A percentile compares a stretch with the other conserved stretches of the same genome.
These are phyloP conservation scores for Bipolaris oryzae DNA, from an alignment of 2,329 filamentous ascomycete species.

Conservation along the genomic window DNA sequence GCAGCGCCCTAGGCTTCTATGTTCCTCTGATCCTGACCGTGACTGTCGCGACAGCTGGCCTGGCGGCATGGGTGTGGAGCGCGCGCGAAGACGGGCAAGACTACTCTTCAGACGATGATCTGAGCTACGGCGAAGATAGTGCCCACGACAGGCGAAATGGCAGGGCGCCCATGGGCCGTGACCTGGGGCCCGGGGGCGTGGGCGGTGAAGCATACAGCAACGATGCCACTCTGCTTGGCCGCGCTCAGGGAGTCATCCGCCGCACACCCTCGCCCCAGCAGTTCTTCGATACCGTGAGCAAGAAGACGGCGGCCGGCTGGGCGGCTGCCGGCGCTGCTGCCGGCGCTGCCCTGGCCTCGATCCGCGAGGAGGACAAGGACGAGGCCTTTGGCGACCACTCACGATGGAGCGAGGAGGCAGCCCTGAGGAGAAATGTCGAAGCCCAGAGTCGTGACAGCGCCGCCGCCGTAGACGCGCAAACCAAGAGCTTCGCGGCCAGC, in stretches of 20 bases:
- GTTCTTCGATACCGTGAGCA: slow-evolving; percentile 81
- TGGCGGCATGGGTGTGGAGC: slow-evolving; percentile 93
- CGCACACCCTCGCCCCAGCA: slow-evolving; percentile 87
- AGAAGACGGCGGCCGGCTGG: slow-evolving; percentile 78
- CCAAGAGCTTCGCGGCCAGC: slow-evolving; percentile 41
- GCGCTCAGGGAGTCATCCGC: slow-evolving; percentile 80
- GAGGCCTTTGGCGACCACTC: slow-evolving; percentile 80
- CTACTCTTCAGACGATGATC: slow-evolving; percentile 60
- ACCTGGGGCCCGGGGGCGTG: slow-evolving; percentile 35
- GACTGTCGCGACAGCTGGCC: slow-evolving; percentile 81
- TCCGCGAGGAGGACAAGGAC: slow-evolving; percentile 80
- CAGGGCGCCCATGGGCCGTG: slow-evolving; percentile 26
- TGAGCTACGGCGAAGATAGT: slow-evolving; percentile 52
- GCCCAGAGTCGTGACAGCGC: slow-evolving; percentile 45
- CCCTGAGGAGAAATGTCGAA: slow-evolving; percentile 61
- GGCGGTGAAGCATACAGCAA: slow-evolving; percentile 34
- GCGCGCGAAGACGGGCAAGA: slow-evolving; percentile 80
- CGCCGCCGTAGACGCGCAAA: slow-evolving; percentile 41
- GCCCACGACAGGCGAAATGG: slow-evolving; percentile 25
- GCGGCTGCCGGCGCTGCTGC: slow-evolving; percentile 82
- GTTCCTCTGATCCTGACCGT: slow-evolving; percentile 85
- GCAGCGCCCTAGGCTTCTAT: slow-evolving; percentile 77
- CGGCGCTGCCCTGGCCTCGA: slow-evolving; percentile 80
- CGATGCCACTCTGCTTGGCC: slow-evolving; percentile 69
- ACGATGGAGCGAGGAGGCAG: slow-evolving; percentile 90